phyloP scores from a whole-genome alignment of 345 rosid genomes.

The Balakata baccata region DNA sequence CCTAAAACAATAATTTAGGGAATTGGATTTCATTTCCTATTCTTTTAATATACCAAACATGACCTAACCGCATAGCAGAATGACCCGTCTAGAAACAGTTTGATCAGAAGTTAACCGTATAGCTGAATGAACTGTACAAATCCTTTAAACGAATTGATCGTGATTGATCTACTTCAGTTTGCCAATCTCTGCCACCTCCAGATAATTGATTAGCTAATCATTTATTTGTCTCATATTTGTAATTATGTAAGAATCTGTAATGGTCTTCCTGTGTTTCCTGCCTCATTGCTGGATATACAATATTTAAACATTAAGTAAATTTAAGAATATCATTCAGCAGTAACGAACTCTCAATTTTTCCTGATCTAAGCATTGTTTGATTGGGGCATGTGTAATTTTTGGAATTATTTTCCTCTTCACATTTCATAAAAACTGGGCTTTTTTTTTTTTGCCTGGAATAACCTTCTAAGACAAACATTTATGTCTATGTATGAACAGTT shows the following conservation, averaged over 20 bases:
- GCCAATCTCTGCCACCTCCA: neutral
- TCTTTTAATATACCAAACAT: too few species aligned
- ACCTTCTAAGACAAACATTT: too few species aligned
- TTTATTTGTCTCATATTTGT: neutral
- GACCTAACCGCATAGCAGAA: too few species aligned
- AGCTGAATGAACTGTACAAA: too few species aligned
- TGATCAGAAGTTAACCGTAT: too few species aligned
- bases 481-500: neutral
- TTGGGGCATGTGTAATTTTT: neutral
- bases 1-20: too few species aligned
- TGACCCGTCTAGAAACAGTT: too few species aligned
- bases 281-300: too few species aligned
- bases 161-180: neutral
- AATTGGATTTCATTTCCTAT: too few species aligned
- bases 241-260: neutral
- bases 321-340: neutral
- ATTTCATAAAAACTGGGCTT: too few species aligned
- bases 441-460: too few species aligned
- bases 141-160: neutral
- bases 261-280: neutral
- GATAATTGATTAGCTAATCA: neutral
- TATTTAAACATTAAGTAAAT: neutral
- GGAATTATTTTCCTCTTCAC: too few species aligned
- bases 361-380: neutral
- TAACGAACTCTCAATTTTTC: neutral